A percentile compares a stretch with the other conserved stretches of the same genome.
Conservation (phyloP, 495 filamentous ascomycete species). For the Podospora anserina region DNA sequence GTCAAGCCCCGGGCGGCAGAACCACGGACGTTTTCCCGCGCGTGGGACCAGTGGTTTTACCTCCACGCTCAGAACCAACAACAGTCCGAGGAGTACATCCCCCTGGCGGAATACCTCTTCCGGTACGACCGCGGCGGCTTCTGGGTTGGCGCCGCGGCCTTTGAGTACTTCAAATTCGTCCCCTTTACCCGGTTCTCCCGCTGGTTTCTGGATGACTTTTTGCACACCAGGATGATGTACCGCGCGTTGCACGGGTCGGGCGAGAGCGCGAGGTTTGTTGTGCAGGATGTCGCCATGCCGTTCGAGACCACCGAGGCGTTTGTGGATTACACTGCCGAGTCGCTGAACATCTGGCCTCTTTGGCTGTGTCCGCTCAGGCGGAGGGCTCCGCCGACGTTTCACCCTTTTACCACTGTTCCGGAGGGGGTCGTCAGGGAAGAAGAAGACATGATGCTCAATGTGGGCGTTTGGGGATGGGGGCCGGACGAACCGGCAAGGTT, state of each 20-base stretch:
- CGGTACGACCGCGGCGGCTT: slow-evolving; percentile 61
- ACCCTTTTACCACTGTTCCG: slow-evolving; percentile 42
- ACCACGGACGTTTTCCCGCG: slow-evolving; percentile 40
- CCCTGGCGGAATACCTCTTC: slow-evolving; percentile 56
- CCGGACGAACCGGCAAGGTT: slow-evolving; percentile 40
- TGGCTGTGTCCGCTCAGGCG: slow-evolving; percentile 59
- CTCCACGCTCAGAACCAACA: slow-evolving; percentile 39
- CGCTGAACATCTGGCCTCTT: slow-evolving; percentile 54
- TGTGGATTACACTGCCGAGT: slow-evolving; percentile 48
- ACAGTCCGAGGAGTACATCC: slow-evolving; percentile 34
- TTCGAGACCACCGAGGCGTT: slow-evolving; percentile 48
- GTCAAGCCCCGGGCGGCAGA: slow-evolving; percentile 28
- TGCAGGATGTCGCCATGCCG: slow-evolving; percentile 59
- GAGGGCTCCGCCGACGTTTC: slow-evolving; percentile 42
- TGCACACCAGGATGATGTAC: slow-evolving; percentile 64
- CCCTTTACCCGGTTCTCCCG: slow-evolving; percentile 55
- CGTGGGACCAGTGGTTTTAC: slow-evolving; percentile 54
- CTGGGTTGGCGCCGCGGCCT: slow-evolving; percentile 56
- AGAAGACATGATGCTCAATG: slow-evolving; percentile 49
- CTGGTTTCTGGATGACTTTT: slow-evolving; percentile 59
- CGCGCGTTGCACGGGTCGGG: slow-evolving; percentile 57
- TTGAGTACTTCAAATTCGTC: slow-evolving; percentile 50
- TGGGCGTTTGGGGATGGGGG: slow-evolving; percentile 56
- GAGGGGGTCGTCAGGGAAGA: slow-evolving; percentile 18
- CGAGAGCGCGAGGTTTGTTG: slow-evolving; percentile 50